Base-by-base conservation (phyloP, 1,284 basidiomycete genomes). In the Cystobasidiaceae sp. region DNA sequence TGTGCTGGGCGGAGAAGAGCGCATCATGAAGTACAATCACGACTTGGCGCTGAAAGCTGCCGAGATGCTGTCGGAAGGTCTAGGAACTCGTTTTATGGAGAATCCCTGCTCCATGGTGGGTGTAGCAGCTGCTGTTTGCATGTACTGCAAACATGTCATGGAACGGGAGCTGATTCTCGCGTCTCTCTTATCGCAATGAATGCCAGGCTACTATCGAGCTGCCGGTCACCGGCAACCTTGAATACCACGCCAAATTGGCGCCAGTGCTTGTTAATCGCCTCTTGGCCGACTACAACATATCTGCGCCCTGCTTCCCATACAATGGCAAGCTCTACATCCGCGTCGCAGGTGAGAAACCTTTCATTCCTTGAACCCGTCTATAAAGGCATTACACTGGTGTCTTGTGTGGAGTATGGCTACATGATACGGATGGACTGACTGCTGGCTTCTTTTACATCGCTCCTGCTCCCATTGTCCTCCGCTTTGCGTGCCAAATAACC, bases 261-360 rank as follows among this genome's bases (percentile, higher is more conserved):
- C 13, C 34, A 11, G 67, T 28, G 19, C 69, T 71, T 59, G 64
- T 48, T 33, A 17, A 33, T 4, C 21, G 28, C 0, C 66, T 70
- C 17, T 28, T 61, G 17, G 45, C 58, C 2, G n/a, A 63, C n/a
- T 64, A 67, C 54, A 46, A 67, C 2, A 69, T 63, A 2, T 44
- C 43, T 2, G 61, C 64, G 7, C 67, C 67, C 4, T 23, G 54
- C 45, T 72, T 51, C 41, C 37, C 32, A 33, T 67, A 77, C 33
- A 73, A 73, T 21, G 76, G 76, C 57, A 68, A 43, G 13, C 54
- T 67, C 51, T 69, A 71, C 68, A 30, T 50, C 28, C 48, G 68
- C 48, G 55, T 71, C 13, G 46, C 51, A 7, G 61, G 61, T 64
- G 28, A 50, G 45, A 30, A 27, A n/a, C 37, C 3, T 33, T 30